These are phyloP conservation scores for Endoconidiophora polonica DNA, from an alignment of 2,329 filamentous ascomycete genomes.

Conservation along the genomic window DNA sequence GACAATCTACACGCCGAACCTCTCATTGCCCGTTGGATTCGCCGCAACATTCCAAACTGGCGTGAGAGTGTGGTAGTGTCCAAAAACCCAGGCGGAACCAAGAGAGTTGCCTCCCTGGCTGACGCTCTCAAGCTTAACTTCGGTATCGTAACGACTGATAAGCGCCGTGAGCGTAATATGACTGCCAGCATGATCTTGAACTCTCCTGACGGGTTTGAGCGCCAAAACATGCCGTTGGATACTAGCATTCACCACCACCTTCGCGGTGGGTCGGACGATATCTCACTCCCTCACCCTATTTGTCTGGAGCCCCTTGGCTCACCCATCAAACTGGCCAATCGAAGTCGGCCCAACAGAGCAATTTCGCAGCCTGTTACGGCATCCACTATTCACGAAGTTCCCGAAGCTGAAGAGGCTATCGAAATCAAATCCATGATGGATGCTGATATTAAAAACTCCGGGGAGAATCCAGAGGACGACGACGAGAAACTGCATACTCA, in stretches of 20 bases:
- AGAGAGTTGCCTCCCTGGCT: conserved; percentile 87
- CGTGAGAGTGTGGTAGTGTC: conserved; percentile 86
- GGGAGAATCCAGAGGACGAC: conserved; percentile 26
- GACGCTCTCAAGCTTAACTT: conserved; percentile 96
- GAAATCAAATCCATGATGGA: neutral
- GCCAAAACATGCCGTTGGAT: conserved; percentile 26
- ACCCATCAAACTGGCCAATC: neutral
- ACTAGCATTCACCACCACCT: conserved; percentile 13
- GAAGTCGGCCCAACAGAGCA: conserved; percentile 2
- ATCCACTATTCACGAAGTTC: conserved; percentile 8
- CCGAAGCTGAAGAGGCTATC: conserved; percentile 3
- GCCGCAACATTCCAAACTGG: conserved; percentile 75
- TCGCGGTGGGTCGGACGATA: conserved; percentile 8
- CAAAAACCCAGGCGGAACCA: conserved; percentile 94
- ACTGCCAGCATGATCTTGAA: conserved; percentile 62
- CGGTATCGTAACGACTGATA: conserved; percentile 82
- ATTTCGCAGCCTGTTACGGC: conserved; percentile 4
- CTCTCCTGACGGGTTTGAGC: conserved; percentile 45
- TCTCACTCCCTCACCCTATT: conserved; percentile 2
- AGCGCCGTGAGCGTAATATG: conserved; percentile 44
- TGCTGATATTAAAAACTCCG: neutral
- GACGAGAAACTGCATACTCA: conserved; percentile 63
- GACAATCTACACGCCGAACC: conserved; percentile 96
- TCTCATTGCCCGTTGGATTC: conserved; percentile 88
- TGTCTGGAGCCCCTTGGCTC: conserved; percentile 11